Evolutionary conservation across 2,329 filamentous ascomycete species (phyloP), one percentile per base, ranked within the genome.

Genomic region (Fusarium proliferatum): DNA sequence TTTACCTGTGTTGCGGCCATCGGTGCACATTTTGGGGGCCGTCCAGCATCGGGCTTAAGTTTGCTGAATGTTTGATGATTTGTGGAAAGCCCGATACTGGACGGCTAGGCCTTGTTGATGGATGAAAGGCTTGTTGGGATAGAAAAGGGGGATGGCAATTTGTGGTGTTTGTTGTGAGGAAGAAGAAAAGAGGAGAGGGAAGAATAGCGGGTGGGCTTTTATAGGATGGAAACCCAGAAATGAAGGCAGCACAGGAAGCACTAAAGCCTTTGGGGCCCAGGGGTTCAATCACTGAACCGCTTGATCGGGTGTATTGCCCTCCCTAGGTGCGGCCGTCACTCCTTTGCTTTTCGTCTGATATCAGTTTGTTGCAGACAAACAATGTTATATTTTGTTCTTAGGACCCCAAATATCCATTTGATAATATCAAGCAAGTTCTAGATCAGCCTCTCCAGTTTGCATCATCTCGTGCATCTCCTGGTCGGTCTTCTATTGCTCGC

Each of bases 1-100:
- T 21, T 42, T 57, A 58, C 51, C 58, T 46, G 34, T 34, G n/a
- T 23, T 57, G 59, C 42, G 45, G 34, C 39, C 43, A 53, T 56
- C 36, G 30, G 59, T 36, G n/a, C 39, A 68, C 41, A 16, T 5
- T 30, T 39, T 11, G n/a, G 21, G 5, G 36, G 23, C 36, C 58
- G 38, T 11, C 51, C 30, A 46, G 42, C 21, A 52, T n/a, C 28
- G 33, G 30, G 64, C 45, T 55, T 28, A 23, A 9, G 8, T 21
- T 9, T 52, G 9, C 5, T 33, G 5, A 1, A 21, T 26, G 16
- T 11, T 11, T 55, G 17, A 19, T 43, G n/a, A 34, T 8, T n/a
- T 49, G 26, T n/a, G 23, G 23, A 16, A 36, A 38, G 23, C 45
- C 49, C 34, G 60, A 52, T 39, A 33, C 41, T 41, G 49, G n/a